These are phyloP conservation scores for Torulaspora globosa DNA, from an alignment of 1,139 yeast species.

Conservation along the genomic window DNA sequence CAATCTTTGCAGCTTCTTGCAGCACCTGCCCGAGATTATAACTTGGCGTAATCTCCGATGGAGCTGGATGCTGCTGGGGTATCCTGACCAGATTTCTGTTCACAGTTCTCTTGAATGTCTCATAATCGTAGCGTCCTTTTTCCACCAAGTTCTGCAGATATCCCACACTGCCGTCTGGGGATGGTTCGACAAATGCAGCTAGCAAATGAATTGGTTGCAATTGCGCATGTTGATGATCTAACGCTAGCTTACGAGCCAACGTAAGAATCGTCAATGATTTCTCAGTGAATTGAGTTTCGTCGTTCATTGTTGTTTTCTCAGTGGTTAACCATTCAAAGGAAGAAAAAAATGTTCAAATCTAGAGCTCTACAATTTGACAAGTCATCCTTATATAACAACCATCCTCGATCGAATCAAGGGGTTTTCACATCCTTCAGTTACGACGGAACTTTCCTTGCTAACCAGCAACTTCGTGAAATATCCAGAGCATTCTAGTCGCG, in stretches of 20 bases:
- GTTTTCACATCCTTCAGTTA: not conserved
- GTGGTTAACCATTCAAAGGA: not conserved
- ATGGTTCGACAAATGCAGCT: slow-evolving; percentile 85
- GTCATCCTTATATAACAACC: slow-evolving; percentile 3
- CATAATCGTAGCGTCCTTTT: slow-evolving; percentile 87
- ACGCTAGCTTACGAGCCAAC: slow-evolving; percentile 75
- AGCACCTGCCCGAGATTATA: slow-evolving; percentile 68
- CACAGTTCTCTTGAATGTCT: slow-evolving; percentile 68
- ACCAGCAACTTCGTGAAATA: not conserved
- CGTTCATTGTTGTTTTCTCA: slow-evolving; percentile 35
- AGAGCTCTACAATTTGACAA: not conserved
- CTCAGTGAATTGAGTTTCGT: slow-evolving; percentile 83
- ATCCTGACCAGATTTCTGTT: slow-evolving; percentile 76
- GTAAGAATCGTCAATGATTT: slow-evolving; percentile 81
- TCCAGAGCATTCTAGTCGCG: slow-evolving; percentile 9
- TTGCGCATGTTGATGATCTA: slow-evolving; percentile 79
- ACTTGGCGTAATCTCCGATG: slow-evolving; percentile 65
- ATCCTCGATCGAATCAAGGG: not conserved
- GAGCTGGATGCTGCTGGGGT: slow-evolving; percentile 88
- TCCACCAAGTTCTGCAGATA: slow-evolving; percentile 83
- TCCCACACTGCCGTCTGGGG: slow-evolving; percentile 55
- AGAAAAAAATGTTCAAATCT: not conserved
- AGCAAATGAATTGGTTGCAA: slow-evolving; percentile 80
- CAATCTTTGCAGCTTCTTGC: slow-evolving; percentile 66
- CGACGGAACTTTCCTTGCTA: not conserved